phyloP scores from a whole-genome alignment of 1,139 yeast species.

The Kodamaea sp. region DNA sequence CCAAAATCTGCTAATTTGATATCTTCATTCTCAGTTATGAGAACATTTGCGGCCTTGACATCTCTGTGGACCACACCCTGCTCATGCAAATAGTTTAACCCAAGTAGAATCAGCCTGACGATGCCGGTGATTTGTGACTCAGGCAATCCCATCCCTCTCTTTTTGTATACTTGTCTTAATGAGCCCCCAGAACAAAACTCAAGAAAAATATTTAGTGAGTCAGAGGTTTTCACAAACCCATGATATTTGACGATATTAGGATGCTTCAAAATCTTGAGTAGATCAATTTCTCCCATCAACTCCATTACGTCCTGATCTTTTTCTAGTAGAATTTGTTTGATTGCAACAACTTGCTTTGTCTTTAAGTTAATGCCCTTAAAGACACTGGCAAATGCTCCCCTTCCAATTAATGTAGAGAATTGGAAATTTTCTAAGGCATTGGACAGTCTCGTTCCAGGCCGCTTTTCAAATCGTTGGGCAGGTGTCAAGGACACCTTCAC shows the following conservation, averaged over 20 bases:
- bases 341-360: slow-evolving; percentile 75
- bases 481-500: slow-evolving; percentile 54
- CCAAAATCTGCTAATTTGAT: slow-evolving; percentile 81
- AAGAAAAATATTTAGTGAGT: slow-evolving; percentile 69
- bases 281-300: slow-evolving; percentile 81
- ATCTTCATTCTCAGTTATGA: slow-evolving; percentile 58
- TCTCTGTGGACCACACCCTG: slow-evolving; percentile 80
- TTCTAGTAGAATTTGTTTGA: slow-evolving; percentile 74
- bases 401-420: slow-evolving; percentile 65
- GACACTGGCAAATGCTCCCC: slow-evolving; percentile 81
- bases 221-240: slow-evolving; percentile 75
- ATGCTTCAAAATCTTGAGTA: slow-evolving; percentile 79
- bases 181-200: slow-evolving; percentile 86
- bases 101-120: slow-evolving; percentile 71
- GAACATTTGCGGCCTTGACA: slow-evolving; percentile 76
- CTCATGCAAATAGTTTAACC: slow-evolving; percentile 66
- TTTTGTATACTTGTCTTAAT: slow-evolving; percentile 64
- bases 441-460: slow-evolving; percentile 37
- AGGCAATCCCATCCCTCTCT: slow-evolving; percentile 53
- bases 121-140: slow-evolving; percentile 63
- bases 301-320: slow-evolving; percentile 45
- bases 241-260: slow-evolving; percentile 87
- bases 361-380: slow-evolving; percentile 64
- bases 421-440: slow-evolving; percentile 56
- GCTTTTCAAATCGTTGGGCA: slow-evolving; percentile 51